These are phyloP conservation scores for Aspergillus ibericus DNA, from an alignment of 2,329 filamentous ascomycete genomes.

Conservation along the genomic window DNA sequence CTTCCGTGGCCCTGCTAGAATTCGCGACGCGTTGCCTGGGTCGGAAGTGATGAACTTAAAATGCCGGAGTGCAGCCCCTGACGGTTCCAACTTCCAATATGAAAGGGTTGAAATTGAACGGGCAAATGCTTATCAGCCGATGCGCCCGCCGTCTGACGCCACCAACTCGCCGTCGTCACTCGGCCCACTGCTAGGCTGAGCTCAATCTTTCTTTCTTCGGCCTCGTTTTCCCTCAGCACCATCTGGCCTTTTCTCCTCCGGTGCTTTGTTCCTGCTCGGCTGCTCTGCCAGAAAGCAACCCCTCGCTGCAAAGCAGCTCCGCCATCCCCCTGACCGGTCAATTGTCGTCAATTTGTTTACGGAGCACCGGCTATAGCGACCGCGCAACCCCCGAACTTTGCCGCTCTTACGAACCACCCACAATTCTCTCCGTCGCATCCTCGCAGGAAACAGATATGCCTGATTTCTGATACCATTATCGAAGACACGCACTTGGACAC, in stretches of 20 bases:
- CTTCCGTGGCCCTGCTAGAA: not conserved
- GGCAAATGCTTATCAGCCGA: not conserved
- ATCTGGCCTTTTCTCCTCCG: not conserved
- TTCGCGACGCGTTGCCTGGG: not conserved
- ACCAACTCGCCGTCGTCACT: slow-evolving; percentile 2
- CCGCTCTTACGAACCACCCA: not conserved
- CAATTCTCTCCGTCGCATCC: not conserved
- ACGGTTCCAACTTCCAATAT: not conserved
- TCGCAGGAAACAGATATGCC: slow-evolving; percentile 8
- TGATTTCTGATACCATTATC: not conserved
- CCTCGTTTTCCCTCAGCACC: not conserved
- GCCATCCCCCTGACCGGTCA: not conserved
- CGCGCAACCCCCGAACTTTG: not conserved
- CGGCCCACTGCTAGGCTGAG: not conserved
- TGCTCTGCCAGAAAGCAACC: no score
- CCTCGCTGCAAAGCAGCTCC: not conserved
- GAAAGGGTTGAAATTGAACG: not conserved
- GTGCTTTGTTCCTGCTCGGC: not conserved
- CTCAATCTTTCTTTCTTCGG: not conserved
- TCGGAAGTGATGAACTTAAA: not conserved
- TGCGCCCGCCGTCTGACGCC: not conserved
- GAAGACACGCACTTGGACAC: slow-evolving; percentile 11
- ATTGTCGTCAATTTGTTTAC: not conserved
- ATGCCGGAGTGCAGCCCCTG: not conserved
- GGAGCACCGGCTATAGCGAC: not conserved